phyloP scores from a whole-genome alignment of 345 rosid species.

The Noccaea bulbosa region DNA sequence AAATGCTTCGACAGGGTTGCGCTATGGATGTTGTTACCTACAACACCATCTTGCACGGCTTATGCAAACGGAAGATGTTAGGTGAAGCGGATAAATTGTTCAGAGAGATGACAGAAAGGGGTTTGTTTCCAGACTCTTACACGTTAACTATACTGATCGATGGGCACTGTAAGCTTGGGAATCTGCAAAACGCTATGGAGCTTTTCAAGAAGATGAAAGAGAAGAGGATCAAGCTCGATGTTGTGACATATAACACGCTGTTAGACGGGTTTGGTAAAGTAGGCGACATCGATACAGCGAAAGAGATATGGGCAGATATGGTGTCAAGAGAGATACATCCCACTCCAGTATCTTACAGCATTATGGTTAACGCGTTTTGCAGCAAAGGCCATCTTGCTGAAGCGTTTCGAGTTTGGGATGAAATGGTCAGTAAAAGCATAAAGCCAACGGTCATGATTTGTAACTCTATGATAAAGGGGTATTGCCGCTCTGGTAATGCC shows the following conservation, averaged over 20 bases:
- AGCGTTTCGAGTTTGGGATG: constrained; percentile 77
- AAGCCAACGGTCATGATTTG: constrained; percentile 66
- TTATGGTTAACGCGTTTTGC: constrained; percentile 71
- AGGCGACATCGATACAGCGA: constrained; percentile 68
- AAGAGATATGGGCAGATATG: constrained; percentile 66
- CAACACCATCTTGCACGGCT: constrained; percentile 72
- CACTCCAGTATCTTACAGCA: constrained; percentile 67
- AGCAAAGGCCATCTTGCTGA: constrained; percentile 56
- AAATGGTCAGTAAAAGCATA: constrained; percentile 62
- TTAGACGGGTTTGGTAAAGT: constrained; percentile 80
- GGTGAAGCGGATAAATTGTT: constrained; percentile 67
- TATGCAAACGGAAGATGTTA: constrained; percentile 73
- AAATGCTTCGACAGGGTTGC: constrained; percentile 75
- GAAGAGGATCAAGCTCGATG: constrained; percentile 66
- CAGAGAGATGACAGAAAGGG: constrained; percentile 66
- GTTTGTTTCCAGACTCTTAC: constrained; percentile 67
- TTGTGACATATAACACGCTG: constrained; percentile 76
- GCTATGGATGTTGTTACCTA: constrained; percentile 73
- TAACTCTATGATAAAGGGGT: constrained; percentile 74
- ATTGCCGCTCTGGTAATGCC: constrained; percentile 69
- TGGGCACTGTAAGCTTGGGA: constrained; percentile 81
- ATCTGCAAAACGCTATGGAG: constrained; percentile 59
- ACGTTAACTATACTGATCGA: constrained; percentile 74
- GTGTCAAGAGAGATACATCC: constrained; percentile 53
- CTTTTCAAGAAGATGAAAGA: constrained; percentile 61